Percentiles rank a stretch among this genome's conserved stretches.
Conservation (phyloP, 1,284 basidiomycete genomes). For the Trametes polyzona region DNA sequence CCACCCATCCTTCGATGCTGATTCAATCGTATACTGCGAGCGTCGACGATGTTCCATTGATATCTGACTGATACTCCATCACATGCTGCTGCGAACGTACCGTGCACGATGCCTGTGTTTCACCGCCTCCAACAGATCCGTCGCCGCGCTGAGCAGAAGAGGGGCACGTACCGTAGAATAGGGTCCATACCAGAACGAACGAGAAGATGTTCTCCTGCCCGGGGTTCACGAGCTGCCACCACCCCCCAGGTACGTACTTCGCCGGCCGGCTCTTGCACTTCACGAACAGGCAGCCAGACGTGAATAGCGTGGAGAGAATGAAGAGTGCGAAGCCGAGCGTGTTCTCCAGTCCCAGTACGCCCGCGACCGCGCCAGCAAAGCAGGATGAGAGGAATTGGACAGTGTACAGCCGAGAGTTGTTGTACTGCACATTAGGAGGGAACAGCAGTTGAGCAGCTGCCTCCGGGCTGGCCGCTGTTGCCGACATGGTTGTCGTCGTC, state of each 20-base stretch:
- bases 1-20: slow-evolving; percentile 9
- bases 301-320: slow-evolving; percentile 65
- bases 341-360: slow-evolving; percentile 86
- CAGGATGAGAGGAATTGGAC: slow-evolving; percentile 81
- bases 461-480: slow-evolving; percentile 40
- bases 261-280: slow-evolving; percentile 68
- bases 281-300: slow-evolving; percentile 66
- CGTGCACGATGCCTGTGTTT: slow-evolving; percentile 33
- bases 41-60: slow-evolving; percentile 20
- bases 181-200: slow-evolving; percentile 87
- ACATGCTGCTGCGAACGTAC: slow-evolving; percentile 24
- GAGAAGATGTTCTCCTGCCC: slow-evolving; percentile 87
- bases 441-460: slow-evolving; percentile 67
- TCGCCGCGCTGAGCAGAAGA: neutral
- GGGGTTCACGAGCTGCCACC: slow-evolving; percentile 72
- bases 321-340: slow-evolving; percentile 82
- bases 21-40: slow-evolving; percentile 33
- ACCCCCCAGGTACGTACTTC: slow-evolving; percentile 65
- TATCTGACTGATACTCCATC: slow-evolving; percentile 20
- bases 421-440: slow-evolving; percentile 72
- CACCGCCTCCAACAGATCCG: slow-evolving; percentile 15
- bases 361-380: slow-evolving; percentile 84
- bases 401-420: slow-evolving; percentile 59
- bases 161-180: slow-evolving; percentile 75
- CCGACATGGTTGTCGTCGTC: slow-evolving; percentile 31